phyloP scores from a whole-genome alignment of 192 early-diverging fungal species.

The Coemansia sp. region DNA sequence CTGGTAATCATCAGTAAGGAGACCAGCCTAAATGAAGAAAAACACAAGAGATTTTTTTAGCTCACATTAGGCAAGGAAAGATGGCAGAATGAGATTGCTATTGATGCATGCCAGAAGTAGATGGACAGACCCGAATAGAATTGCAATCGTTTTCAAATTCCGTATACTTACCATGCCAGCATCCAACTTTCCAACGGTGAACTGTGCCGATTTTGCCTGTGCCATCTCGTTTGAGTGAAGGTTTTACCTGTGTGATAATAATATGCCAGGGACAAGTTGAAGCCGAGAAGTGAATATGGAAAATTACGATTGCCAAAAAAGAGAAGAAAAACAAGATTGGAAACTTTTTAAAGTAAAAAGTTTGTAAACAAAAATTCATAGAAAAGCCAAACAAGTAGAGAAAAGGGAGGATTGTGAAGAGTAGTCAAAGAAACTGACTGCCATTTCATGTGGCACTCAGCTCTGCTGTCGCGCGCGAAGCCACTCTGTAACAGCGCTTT shows the following conservation, averaged over 20 bases:
- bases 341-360: too few relatives aligned
- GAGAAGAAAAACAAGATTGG: background rate
- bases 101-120: background rate
- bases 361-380: too few relatives aligned
- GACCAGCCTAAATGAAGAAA: constrained; percentile 60
- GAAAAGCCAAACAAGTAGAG: background rate
- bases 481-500: constrained; percentile 48
- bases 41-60: background rate
- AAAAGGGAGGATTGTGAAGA: background rate
- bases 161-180: constrained; percentile 74
- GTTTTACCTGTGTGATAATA: background rate
- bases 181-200: constrained; percentile 93
- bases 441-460: background rate
- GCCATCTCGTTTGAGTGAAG: constrained; percentile 18
- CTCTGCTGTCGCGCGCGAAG: constrained; percentile 33
- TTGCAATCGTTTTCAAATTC: background rate
- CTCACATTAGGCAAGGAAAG: background rate
- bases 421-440: too few relatives aligned
- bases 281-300: background rate
- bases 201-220: constrained; percentile 54
- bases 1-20: constrained; percentile 97
- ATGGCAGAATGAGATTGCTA: background rate
- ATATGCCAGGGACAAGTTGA: background rate
- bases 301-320: background rate
- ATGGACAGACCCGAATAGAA: background rate